Percentiles rank a stretch among this genome's conserved stretches.
phyloP scores from a whole-genome alignment of 805 yeast species.

The Torulaspora indica region DNA sequence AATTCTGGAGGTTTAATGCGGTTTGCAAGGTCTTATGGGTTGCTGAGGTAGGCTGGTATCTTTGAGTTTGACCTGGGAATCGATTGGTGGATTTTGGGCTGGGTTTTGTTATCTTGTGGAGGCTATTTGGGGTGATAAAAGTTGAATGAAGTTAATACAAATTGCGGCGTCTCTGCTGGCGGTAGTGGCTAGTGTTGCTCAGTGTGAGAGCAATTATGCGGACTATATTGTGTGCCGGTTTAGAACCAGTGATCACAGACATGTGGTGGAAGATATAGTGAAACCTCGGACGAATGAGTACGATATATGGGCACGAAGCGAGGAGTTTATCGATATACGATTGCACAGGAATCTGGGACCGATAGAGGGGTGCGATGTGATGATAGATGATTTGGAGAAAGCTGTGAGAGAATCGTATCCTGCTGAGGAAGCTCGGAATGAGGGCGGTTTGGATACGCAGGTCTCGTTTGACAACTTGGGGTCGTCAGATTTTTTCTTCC shows the following conservation, averaged over 20 bases:
- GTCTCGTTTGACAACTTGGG: constrained; percentile 12
- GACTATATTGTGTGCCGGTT: constrained; percentile 27
- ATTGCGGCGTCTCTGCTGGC: constrained; percentile 1
- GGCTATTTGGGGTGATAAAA: not conserved
- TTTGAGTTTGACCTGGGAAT: not conserved
- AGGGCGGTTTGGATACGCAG: constrained; percentile 5
- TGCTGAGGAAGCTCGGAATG: not conserved
- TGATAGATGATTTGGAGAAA: constrained; percentile 56
- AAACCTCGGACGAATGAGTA: constrained; percentile 17
- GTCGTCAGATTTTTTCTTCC: constrained; percentile 56
- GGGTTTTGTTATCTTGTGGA: not conserved
- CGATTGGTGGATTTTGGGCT: not conserved
- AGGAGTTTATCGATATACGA: constrained; percentile 46
- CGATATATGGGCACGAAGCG: constrained; percentile 49
- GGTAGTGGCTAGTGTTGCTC: constrained; percentile 3
- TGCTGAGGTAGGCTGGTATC: not conserved
- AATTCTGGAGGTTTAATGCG: not conserved
- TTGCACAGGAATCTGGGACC: constrained; percentile 16
- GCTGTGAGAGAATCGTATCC: constrained; percentile 55
- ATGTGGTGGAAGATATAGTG: constrained; percentile 14
- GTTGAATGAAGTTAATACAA: constrained; percentile 1
- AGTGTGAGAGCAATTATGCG: constrained; percentile 14
- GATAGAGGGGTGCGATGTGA: constrained; percentile 34
- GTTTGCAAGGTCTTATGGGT: not conserved
- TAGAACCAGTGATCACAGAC: constrained; percentile 10